Percentiles rank a stretch among this genome's conserved stretches.
Conservation (phyloP, 2,329 filamentous ascomycete genomes). For the Aureobasidium sp. region DNA sequence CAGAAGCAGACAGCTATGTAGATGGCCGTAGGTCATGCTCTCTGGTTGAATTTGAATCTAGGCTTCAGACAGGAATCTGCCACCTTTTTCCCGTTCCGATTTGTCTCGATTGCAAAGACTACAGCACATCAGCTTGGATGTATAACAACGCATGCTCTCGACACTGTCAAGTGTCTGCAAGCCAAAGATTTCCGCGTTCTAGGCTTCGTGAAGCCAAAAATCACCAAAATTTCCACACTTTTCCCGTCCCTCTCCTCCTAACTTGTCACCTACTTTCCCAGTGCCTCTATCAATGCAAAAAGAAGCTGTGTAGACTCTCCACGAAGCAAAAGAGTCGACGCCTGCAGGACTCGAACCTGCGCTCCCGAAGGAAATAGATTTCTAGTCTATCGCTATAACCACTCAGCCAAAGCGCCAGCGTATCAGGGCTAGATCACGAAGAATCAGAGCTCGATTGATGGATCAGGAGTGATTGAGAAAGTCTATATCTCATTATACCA, state of each 20-base stretch:
- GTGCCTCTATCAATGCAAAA: background rate
- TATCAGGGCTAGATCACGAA: background rate
- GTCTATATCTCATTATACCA: too few relatives aligned
- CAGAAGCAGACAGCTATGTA: background rate
- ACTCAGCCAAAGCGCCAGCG: conserved; percentile 11
- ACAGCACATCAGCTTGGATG: background rate
- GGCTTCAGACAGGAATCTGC: background rate
- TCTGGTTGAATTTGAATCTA: too few relatives aligned
- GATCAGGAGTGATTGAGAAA: background rate
- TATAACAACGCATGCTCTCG: background rate
- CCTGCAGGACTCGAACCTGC: conserved; percentile 1
- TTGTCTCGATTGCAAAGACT: background rate
- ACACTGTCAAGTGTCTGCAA: background rate
- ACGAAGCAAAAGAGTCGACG: background rate
- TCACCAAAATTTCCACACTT: background rate
- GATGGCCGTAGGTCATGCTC: background rate
- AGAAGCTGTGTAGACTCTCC: too few relatives aligned
- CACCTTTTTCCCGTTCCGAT: background rate
- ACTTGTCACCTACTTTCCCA: background rate
- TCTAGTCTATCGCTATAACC: conserved; percentile 15
- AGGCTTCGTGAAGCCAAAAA: background rate
- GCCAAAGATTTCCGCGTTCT: background rate
- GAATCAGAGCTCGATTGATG: background rate
- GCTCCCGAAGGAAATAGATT: conserved; percentile 14
- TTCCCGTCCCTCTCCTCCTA: too few relatives aligned